Base-by-base conservation (phyloP, 345 rosid genomes). In the Brassica juncea region DNA sequence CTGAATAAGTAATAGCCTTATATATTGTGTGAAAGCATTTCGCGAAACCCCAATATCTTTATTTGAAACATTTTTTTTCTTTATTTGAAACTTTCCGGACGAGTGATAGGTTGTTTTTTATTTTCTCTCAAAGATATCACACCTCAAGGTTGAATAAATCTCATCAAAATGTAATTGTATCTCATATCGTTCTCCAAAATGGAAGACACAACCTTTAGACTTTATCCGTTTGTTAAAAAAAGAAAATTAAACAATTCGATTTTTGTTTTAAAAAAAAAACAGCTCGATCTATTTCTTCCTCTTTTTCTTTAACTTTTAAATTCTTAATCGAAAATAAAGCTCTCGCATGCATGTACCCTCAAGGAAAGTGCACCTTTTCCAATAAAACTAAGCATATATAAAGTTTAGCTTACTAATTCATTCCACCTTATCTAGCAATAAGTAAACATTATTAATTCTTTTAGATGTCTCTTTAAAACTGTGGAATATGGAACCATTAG, bases 261-360 rank as follows among this genome's bases (percentile, higher is more conserved):
- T 4, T 32, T 5, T 27, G 1, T 32, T 32, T 70, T 77, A 7
- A 4, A 34, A 25, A 35, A 2, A 4, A 37, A 37, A 7, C 42
- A 37, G 10, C 44, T 57, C 4, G 28, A 52, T 58, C 39, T 31
- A 1, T 21, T 27, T 57, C 15, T 57, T 79, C 2, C 14, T 54
- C 31, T 68, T 62, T 11, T 32, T 39, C 32, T 68, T 54, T 62
- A 37, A 62, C 57, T 80, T 63, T 28, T 4, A 30, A 80, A 69
- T 77, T 19, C 76, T 77, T 27, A 73, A 74, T 77, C 66, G 14
- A 74, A 86, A 86, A n/a, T 57, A 79, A 88, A 75, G 82, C 77
- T 83, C 83, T 87, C 34, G 21, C 86, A 88, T 87, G 91, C 90
- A 79, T 73, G 77, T 21, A 82, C 66, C 86, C 49, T 62, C 83